phyloP scores from a whole-genome alignment of 2,329 filamentous ascomycete genomes.

The Colletotrichum theobromicola region DNA sequence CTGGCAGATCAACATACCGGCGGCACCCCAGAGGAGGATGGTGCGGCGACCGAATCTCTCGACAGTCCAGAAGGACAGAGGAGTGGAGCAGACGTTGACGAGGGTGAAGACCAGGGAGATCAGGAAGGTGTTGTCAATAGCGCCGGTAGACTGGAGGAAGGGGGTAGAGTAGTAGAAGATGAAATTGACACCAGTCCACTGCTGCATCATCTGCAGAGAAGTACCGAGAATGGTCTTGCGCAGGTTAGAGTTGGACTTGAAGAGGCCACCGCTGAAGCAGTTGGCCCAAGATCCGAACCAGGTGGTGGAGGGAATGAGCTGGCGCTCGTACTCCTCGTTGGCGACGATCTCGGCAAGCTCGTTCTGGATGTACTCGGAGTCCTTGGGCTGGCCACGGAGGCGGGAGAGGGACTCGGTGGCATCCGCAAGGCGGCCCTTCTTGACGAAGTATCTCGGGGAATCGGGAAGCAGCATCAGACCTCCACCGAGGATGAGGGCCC shows the following conservation, averaged over 20 bases:
- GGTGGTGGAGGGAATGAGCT: conserved; percentile 66
- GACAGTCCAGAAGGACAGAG: conserved; percentile 85
- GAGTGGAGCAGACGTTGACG: conserved; percentile 86
- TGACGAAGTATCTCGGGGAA: conserved; percentile 85
- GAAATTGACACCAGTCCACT: conserved; percentile 89
- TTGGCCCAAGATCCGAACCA: conserved; percentile 74
- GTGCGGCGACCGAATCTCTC: conserved; percentile 82
- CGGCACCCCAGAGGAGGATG: conserved; percentile 78
- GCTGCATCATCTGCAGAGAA: conserved; percentile 82
- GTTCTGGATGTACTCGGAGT: conserved; percentile 76
- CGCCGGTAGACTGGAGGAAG: conserved; percentile 81
- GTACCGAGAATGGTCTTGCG: conserved; percentile 75
- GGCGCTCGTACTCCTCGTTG: conserved; percentile 86
- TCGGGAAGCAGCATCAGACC: conserved; percentile 83
- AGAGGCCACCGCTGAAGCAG: conserved; percentile 70
- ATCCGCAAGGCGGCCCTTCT: conserved; percentile 71
- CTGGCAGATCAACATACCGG: conserved; percentile 85
- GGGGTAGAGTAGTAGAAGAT: conserved; percentile 88
- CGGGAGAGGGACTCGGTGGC: conserved; percentile 68
- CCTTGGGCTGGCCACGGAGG: conserved; percentile 75
- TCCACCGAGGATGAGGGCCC: conserved; percentile 75
- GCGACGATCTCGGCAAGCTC: conserved; percentile 87
- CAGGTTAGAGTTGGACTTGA: conserved; percentile 68
- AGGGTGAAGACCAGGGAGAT: conserved; percentile 86
- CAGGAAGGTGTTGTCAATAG: conserved; percentile 79